Base-by-base conservation (phyloP, 441 rosid genomes). In the Pelargonium australe region DNA sequence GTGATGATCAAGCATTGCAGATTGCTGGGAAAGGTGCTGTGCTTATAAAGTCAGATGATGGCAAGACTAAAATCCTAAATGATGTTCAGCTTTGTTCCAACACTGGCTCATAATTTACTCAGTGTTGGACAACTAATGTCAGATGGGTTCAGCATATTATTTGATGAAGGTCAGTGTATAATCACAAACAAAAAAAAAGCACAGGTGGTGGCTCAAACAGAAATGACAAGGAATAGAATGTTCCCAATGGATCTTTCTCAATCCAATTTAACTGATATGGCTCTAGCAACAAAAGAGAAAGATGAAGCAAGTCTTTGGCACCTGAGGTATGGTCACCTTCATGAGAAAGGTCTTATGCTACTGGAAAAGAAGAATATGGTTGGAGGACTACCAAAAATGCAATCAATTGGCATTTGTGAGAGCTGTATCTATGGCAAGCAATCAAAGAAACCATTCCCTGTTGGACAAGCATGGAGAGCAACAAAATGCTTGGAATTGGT, bases 41-140 rank as follows among this genome's bases (percentile, higher is more conserved):
- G 6, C 20, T 31, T 19, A 4, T 67, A 1, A 0, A 19, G 0
- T 20, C 19, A 45, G 12, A 13, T 1, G 43, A 67, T 17, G 69
- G 40, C 7, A 44, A 44, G 0, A 67, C 20, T 2, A 45, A n/a
- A 23, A 6, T 10, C 10, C 47, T 67, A 0, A 47, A 67, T 11
- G 53, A 49, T 13, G 61, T 47, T 5, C 43, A 23, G 7, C n/a
- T 5, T 67, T 44, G 61, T 23, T 16, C 69, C 20, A 19, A 5
- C 13, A 7, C 25, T 66, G 2, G 4, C 12, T 10, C 37, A 19
- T 17, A 67, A 47, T 14, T 16, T 67, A 0, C 37, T 67, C 0
- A 66, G 69, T 67, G 41, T 49, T 2, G 41, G 62, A 0, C 16
- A 67, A 13, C 19, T 67, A n/a, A 67, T 67, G 37, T 31, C 19